These are phyloP conservation scores for Fragaria ananassa DNA, from an alignment of 306 rosid genomes.

Conservation along the genomic window DNA sequence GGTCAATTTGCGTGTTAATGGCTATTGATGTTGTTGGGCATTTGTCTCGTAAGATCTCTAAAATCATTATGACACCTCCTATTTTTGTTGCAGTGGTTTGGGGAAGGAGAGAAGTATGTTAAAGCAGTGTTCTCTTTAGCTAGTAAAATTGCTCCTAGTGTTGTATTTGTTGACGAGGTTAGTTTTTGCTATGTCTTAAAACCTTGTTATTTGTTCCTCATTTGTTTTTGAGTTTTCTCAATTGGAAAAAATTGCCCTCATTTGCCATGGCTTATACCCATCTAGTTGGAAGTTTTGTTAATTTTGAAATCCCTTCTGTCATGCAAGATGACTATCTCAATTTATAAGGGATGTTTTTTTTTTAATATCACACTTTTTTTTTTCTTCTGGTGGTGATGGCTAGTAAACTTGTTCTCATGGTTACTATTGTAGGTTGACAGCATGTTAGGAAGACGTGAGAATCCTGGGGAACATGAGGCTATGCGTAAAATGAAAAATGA, in stretches of 20 bases:
- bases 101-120: conserved; percentile 96
- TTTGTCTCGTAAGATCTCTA: not conserved
- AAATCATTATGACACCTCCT: conserved; percentile 13
- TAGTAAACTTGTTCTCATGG: conserved; percentile 11
- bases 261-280: not conserved
- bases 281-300: not conserved
- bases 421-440: conserved; percentile 75
- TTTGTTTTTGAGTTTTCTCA: not conserved
- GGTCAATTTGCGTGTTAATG: conserved; percentile 36
- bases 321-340: not conserved
- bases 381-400: not conserved
- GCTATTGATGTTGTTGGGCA: conserved; percentile 5
- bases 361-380: not conserved
- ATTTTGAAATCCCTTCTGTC: not conserved
- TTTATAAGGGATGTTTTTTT: not conserved
- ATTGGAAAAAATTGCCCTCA: not conserved
- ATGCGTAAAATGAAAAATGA: conserved; percentile 99
- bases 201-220: not conserved
- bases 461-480: conserved; percentile 91
- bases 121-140: conserved; percentile 94
- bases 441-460: conserved; percentile 96
- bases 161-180: conserved; percentile 96
- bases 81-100: conserved; percentile 78
- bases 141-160: conserved; percentile 96
- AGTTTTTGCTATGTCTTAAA: conserved; percentile 24